Evolutionary conservation across 306 rosid species (phyloP), one percentile per base, ranked within the genome.

Genomic region (Ziziphus jujuba): DNA sequence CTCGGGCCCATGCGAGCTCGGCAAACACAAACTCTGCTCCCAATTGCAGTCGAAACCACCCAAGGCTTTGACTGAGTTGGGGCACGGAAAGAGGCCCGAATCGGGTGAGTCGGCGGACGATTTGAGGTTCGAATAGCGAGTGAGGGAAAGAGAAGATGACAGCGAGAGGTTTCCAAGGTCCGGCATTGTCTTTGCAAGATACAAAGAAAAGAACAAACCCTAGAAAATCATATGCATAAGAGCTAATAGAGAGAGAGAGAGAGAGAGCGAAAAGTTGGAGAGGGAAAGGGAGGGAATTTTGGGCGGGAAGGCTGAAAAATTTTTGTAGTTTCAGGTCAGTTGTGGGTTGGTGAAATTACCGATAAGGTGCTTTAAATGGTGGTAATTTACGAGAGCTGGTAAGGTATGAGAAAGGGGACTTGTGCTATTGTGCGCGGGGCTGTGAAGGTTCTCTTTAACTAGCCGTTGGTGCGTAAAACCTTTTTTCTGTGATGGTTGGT

Each of bases 151-250:
- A 64, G 84, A 56, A 12, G 82, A 64, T 7, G 97, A 67, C 69
- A 81, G 78, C 1, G 96, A 81, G 1, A 84, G 73, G 54, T 77
- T 85, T 1, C 75, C 96, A 11, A 89, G 83, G 70, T 87, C 95
- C 33, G 92, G 98, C 98, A 92, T 87, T 51, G 54, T 19, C 31
- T 35, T 54, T 15, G 58, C 33, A n/a, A 16, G 28, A 55, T 20
- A 13, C 2, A 12, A 56, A 8, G 44, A 50, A 28, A 28, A 28
- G 4, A 28, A 28, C 4, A 69, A 85, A 70, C 72, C 82, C 83
- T 63, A 61, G 63, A 58, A 57, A 34, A 22, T 19, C 35, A 17
- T 19, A 56, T 56, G 67, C 36, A 60, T 51, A 51, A 33, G 60
- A 23, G 45, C 31, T 54, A 36, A 11, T 16, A 23, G 11, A 59